Evolutionary conservation across 495 filamentous ascomycete species (phyloP), one percentile per base, ranked within the genome.

Genomic region (Hyaloscypha finlandica): DNA sequence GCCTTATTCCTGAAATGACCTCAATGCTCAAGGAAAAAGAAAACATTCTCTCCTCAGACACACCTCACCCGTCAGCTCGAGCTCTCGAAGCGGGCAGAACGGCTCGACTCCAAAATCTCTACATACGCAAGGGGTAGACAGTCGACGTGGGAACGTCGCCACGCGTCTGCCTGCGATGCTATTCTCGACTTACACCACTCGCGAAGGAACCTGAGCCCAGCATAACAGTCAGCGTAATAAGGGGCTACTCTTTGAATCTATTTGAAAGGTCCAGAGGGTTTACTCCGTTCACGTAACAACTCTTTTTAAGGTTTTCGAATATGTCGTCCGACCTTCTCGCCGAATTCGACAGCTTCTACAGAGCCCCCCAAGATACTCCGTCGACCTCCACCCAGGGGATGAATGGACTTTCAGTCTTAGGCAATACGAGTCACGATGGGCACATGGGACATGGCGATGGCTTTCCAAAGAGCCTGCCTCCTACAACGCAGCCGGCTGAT

Each of bases 311-410:
- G 4, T 48, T 19, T 48, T 4, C n/a, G 59, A 72, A 39, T 29
- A 93, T 93, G 90, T 93, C 90, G 53, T 85, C 88, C 59, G 90
- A 92, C 70, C 82, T 93, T 42, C 86, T 90, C 45, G 88, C 89
- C 59, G 88, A 86, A 59, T 93, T 93, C 70, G 89, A 87, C 67
- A 79, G 77, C 66, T 63, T 74, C 63, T 74, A 74, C 45, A 53
- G 25, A 59, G 59, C 67, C 55, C 69, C 72, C 12, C 52, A 62
- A 52, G 33, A 63, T 20, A 29, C 30, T 11, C 30, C 65, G 16
- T 29, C 60, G 42, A 66, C 35, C 30, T 16, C 59, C 0, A 57
- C 66, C 12, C 60, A 69, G 11, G 63, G 69, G 25, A 64, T 58
- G 29, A 70, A 74, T 62, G 72, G 71, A 39, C 67, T 74, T 19